These are phyloP conservation scores for Leccinum broughii DNA, from an alignment of 768 basidiomycete species.

Conservation along the genomic window DNA sequence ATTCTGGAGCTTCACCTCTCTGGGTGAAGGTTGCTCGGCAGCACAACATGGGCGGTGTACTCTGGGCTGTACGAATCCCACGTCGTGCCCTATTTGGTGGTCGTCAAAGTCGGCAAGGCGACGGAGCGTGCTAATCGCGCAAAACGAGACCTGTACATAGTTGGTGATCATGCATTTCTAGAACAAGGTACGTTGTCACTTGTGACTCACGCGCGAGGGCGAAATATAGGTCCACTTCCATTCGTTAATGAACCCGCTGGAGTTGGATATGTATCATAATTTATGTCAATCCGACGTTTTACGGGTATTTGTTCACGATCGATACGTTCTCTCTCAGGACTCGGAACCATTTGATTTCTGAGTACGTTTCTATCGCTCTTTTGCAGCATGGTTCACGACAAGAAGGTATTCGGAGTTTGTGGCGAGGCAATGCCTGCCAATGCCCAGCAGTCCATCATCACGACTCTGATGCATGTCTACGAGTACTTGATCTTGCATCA, in stretches of 20 bases:
- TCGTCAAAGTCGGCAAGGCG: constrained; percentile 39
- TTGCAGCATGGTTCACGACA: constrained; percentile 94
- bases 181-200: constrained; percentile 50
- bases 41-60: constrained; percentile 39
- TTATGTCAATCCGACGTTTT: constrained; percentile 95
- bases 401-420: constrained; percentile 64
- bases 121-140: constrained; percentile 96
- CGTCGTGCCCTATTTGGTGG: constrained; percentile 90
- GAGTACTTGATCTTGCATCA: too few species aligned
- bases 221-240: constrained; percentile 25
- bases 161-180: constrained; percentile 96
- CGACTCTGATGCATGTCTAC: too few species aligned
- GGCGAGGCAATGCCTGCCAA: constrained; percentile 94
- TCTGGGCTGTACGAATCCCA: constrained; percentile 94
- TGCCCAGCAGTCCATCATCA: constrained; percentile 48
- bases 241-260: not conserved
- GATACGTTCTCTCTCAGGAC: constrained; percentile 87
- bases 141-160: constrained; percentile 97
- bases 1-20: constrained; percentile 83
- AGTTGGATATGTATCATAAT: constrained; percentile 64
- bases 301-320: constrained; percentile 92
- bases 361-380: too few species aligned
- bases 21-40: constrained; percentile 64
- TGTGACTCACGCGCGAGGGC: too few species aligned
- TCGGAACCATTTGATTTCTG: constrained; percentile 89